Base-by-base conservation (phyloP, 2,329 filamentous ascomycete genomes). In the Helminthosporium solani region DNA sequence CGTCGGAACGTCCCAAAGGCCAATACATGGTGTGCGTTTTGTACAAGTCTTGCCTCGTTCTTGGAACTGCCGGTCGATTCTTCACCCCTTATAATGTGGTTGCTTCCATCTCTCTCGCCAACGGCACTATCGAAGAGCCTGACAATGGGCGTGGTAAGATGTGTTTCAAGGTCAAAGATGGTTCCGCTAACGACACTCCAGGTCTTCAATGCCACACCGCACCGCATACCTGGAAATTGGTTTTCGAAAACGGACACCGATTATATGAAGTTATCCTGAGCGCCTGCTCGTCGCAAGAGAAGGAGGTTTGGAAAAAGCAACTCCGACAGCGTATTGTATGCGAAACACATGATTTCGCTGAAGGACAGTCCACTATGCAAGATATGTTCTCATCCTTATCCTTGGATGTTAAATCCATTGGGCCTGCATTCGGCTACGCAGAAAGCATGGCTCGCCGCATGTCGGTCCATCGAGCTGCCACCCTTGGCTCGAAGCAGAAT, bases 191-290 rank as follows among this genome's bases (percentile, higher is more conserved):
- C 30, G 12, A 34, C 12, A 11, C 16, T 37, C 36, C 50, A 95
- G 90, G 90, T 0, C 67, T 97, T 7, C 90, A 92, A 75, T 96
- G 90, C 61, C 86, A 94, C 53, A 88, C 87, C 2, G 88, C 88
- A 1, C 84, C 88, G 0, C 88, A 88, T 67, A 94, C 90, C 1
- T 97, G 91, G 92, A 99, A 97, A 66, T 62, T 96, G 9, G 78
- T 89, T 2, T 96, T 97, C 61, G 85, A 94, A 64, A 82, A 82
- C 54, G 79, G 86, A 46, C 81, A 87, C 54, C 83, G 87, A 49
- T 75, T 92, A 42, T 92, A 88, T 64, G 92, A 97, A 69, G 72
- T 96, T 14, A 83, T 96, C 33, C 78, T 96, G 72, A 95, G 87
- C 54, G 92, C 90, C 28, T 96, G 90, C 59, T 92, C 87, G 1